These are phyloP conservation scores for Podila epicladia DNA, from an alignment of 192 early-diverging fungal genomes.

Conservation along the genomic window DNA sequence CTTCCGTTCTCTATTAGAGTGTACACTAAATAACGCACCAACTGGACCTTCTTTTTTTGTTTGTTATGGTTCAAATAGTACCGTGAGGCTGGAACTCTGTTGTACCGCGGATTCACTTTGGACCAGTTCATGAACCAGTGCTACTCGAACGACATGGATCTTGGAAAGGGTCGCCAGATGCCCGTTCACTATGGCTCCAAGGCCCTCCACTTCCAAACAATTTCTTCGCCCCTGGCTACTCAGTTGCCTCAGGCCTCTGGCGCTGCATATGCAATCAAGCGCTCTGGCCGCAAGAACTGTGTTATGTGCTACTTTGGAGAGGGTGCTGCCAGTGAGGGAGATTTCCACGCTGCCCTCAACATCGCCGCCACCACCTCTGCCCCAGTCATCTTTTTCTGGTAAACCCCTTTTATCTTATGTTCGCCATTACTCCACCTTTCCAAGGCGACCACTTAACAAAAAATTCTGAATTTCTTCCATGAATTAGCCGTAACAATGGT, in stretches of 20 bases:
- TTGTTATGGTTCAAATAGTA: conserved; percentile 66
- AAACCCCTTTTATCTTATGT: conserved; percentile 8
- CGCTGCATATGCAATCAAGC: conserved; percentile 93
- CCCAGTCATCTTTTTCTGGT: conserved; percentile 96
- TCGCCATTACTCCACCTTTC: neutral
- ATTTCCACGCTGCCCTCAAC: conserved; percentile 98
- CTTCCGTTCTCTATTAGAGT: neutral
- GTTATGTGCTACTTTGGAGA: conserved; percentile 98
- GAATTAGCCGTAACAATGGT: conserved; percentile 92
- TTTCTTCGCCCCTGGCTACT: conserved; percentile 95
- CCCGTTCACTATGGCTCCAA: conserved; percentile 95
- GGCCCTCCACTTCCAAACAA: conserved; percentile 92
- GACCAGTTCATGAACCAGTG: conserved; percentile 98
- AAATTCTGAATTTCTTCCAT: neutral
- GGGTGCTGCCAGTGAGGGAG: conserved; percentile 96
- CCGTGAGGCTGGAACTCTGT: conserved; percentile 92
- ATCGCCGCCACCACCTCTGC: conserved; percentile 93
- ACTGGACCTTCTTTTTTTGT: neutral
- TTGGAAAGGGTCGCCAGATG: conserved; percentile 98
- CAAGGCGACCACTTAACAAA: too few species aligned
- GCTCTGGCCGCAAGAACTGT: conserved; percentile 79
- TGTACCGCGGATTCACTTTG: conserved; percentile 95
- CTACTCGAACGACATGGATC: conserved; percentile 88
- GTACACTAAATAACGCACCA: neutral
- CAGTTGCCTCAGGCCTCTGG: conserved; percentile 99